Base-by-base conservation (phyloP, 2,329 filamentous ascomycete genomes). In the Chaetomium globosum region DNA sequence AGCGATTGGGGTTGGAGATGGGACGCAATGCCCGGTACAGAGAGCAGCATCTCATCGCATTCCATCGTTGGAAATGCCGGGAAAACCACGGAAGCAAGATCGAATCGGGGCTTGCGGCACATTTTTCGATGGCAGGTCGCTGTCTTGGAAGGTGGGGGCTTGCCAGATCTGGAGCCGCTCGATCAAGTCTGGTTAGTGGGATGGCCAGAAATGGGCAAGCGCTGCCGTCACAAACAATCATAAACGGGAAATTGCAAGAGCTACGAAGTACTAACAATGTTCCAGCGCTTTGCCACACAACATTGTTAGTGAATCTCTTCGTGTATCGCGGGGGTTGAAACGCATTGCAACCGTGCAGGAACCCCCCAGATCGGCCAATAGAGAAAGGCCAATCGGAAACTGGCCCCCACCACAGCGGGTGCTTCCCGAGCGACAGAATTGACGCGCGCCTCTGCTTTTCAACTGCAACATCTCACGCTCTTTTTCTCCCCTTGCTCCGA, bases 381-480 rank as follows among this genome's bases (percentile, higher is more conserved):
- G 19, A 19, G 21, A 1, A 30, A 21, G 8, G 3, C 28, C 21
- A 5, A 39, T 28, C 26, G 16, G 13, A 51, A 58, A 26, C 19
- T 9, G 55, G 58, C 23, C 21, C 58, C 53, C 48, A 58, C 26
- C 7, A n/a, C 30, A 52, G 61, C 54, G 61, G 54, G 53, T 16
- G 21, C 48, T 10, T 48, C 21, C 36, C 43, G 9, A 36, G 51
- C 51, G 49, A 31, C 26, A 53, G n/a, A 67, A 54, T 69, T 72
- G 66, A 70, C 70, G 69, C 70, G 70, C 70, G 70, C 69, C 68
- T 68, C 65, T 62, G 28, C 28, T 23, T 19, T 48, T 31, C 51
- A 36, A 43, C 46, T 30, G 36, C 49, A 55, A 19, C 36, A 43
- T n/a, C 36, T 49, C 39, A 55, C 30, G 13, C n/a, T 21, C 36